phyloP scores from a whole-genome alignment of 2,329 filamentous ascomycete species.

The Colletotrichum scovillei region DNA sequence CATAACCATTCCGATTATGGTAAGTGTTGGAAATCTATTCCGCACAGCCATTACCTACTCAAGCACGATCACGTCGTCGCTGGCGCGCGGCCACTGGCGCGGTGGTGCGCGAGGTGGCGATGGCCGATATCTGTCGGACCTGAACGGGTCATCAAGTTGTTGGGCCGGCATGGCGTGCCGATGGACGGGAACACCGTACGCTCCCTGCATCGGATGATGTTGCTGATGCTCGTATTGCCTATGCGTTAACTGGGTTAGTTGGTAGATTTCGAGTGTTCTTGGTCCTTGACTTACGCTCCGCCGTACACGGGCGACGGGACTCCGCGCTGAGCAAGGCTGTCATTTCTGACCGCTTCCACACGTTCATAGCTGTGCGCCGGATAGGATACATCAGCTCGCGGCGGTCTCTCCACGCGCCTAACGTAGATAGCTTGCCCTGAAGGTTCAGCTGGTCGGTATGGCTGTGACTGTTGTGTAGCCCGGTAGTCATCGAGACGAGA shows the following conservation, averaged over 20 bases:
- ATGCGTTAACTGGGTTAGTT: not conserved
- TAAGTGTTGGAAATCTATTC: not conserved
- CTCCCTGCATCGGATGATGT: slow-evolving; percentile 37
- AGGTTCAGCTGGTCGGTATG: not conserved
- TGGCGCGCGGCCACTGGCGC: slow-evolving; percentile 38
- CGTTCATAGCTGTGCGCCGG: not conserved
- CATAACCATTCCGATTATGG: not conserved
- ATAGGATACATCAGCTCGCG: not conserved
- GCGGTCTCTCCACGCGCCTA: slow-evolving; percentile 15
- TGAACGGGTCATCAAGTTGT: not conserved
- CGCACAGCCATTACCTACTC: slow-evolving; percentile 38
- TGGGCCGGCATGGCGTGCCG: slow-evolving; percentile 6
- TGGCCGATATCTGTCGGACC: slow-evolving; percentile 33
- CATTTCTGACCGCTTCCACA: not conserved
- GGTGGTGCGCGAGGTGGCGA: slow-evolving; percentile 27
- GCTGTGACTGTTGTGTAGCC: not conserved
- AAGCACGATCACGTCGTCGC: slow-evolving; percentile 46
- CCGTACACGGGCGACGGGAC: not conserved
- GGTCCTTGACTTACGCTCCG: slow-evolving; percentile 18
- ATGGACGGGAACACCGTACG: slow-evolving; percentile 22
- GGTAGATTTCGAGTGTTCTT: not conserved
- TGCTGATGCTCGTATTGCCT: slow-evolving; percentile 3
- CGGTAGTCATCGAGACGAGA: not conserved
- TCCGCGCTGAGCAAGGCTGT: slow-evolving; percentile 2
- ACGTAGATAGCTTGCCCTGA: slow-evolving; percentile 22